Conservation (phyloP, 176 grass and related monocot genomes). For the Metroxylon sagu region DNA sequence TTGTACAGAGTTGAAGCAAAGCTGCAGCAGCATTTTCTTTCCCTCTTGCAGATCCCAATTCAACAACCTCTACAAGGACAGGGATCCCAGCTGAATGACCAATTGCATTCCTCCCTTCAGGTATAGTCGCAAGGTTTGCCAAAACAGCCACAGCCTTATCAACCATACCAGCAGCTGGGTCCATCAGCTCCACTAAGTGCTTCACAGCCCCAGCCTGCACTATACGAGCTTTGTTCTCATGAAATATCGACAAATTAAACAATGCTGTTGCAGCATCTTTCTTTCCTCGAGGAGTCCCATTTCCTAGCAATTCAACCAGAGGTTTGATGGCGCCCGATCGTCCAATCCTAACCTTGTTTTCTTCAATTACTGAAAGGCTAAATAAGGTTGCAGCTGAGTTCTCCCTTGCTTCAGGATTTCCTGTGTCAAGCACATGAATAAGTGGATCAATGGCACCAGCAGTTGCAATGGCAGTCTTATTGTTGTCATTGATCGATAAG, state of each 20-base stretch:
- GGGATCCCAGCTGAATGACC: slow-evolving; percentile 55
- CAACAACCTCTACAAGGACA: slow-evolving; percentile 75
- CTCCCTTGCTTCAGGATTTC: slow-evolving; percentile 73
- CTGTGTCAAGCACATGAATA: slow-evolving; percentile 59
- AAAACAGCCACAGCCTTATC: slow-evolving; percentile 83
- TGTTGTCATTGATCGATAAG: slow-evolving; percentile 75
- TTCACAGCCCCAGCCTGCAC: slow-evolving; percentile 64
- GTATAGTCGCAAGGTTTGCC: slow-evolving; percentile 61
- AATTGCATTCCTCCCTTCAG: slow-evolving; percentile 56
- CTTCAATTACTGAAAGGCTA: slow-evolving; percentile 73
- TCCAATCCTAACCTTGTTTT: slow-evolving; percentile 65
- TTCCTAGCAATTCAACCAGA: slow-evolving; percentile 55
- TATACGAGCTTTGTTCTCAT: slow-evolving; percentile 68
- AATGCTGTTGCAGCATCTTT: slow-evolving; percentile 81
- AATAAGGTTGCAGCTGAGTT: slow-evolving; percentile 76
- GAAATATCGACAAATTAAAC: slow-evolving; percentile 71
- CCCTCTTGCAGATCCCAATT: slow-evolving; percentile 65
- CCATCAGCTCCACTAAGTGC: slow-evolving; percentile 80
- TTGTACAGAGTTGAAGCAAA: slow-evolving; percentile 67
- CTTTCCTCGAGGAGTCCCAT: slow-evolving; percentile 64
- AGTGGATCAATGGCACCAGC: slow-evolving; percentile 59
- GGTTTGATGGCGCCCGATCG: slow-evolving; percentile 64
- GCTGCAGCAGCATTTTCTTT: slow-evolving; percentile 74
- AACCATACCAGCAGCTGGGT: slow-evolving; percentile 73
- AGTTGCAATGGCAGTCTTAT: slow-evolving; percentile 59